Conservation (phyloP, 139 green algal genomes). For the Coelastrella sp. region DNA sequence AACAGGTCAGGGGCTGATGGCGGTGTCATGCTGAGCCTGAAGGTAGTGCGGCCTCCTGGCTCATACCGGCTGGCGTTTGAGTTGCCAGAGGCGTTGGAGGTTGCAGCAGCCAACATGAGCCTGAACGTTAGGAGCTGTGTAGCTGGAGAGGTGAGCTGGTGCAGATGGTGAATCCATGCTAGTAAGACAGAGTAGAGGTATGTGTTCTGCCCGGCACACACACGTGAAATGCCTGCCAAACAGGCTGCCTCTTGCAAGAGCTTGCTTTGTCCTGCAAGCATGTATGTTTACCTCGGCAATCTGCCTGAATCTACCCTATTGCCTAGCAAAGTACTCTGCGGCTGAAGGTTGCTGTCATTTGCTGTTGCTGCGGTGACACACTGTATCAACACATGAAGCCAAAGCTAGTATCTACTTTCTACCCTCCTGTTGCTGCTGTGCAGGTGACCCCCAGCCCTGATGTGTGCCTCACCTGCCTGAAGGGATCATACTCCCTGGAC, state of each 20-base stretch:
- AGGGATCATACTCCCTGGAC: not conserved
- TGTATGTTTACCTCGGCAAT: too few species aligned
- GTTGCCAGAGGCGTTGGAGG: not conserved
- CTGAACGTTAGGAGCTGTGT: not conserved
- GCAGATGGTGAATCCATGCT: not conserved
- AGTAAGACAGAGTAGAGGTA: too few species aligned
- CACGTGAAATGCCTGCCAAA: too few species aligned
- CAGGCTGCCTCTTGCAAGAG: too few species aligned
- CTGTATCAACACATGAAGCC: not conserved
- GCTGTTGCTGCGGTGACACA: too few species aligned
- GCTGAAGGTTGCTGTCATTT: too few species aligned
- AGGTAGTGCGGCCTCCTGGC: not conserved
- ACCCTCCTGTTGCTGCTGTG: too few species aligned
- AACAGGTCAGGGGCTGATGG: not conserved
- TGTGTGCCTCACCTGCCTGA: not conserved
- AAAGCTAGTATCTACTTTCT: not conserved
- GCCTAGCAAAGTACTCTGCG: too few species aligned
- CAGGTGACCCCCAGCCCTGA: conserved; percentile 9
- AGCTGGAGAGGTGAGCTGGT: not conserved
- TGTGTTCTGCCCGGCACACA: too few species aligned
- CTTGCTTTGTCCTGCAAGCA: too few species aligned
- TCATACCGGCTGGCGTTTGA: not conserved
- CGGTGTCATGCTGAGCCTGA: conserved; percentile 3
- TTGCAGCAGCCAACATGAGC: not conserved
- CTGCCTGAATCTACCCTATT: too few species aligned